A percentile compares a stretch with the other conserved stretches of the same genome.
phyloP scores from a whole-genome alignment of 805 yeast species.

The Nakazawaea anatomiae region DNA sequence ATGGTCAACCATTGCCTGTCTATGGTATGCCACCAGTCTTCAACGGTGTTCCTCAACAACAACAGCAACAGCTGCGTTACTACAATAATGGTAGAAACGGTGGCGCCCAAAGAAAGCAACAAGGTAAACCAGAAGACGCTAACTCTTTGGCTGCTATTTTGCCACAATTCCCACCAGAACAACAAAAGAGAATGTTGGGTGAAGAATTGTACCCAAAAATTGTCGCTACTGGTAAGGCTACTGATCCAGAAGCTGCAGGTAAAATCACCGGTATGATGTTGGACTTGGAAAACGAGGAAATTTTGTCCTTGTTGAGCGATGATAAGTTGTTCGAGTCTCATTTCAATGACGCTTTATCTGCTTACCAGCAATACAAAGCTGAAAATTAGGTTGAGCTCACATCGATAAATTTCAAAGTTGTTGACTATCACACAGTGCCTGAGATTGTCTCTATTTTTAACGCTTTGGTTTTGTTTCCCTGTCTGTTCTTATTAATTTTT shows the following conservation, averaged over 20 bases:
- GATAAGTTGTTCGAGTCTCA: slow-evolving; percentile 85
- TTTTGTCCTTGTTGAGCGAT: slow-evolving; percentile 82
- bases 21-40: slow-evolving; percentile 83
- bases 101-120: slow-evolving; percentile 19
- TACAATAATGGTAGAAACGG: slow-evolving; percentile 41
- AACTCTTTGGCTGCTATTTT: slow-evolving; percentile 53
- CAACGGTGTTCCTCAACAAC: slow-evolving; percentile 59
- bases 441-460: neutral
- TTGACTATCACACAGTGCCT: neutral
- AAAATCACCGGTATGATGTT: slow-evolving; percentile 98
- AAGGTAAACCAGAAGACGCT: slow-evolving; percentile 26
- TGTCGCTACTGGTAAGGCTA: slow-evolving; percentile 78
- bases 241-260: slow-evolving; percentile 93
- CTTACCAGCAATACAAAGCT: slow-evolving; percentile 74
- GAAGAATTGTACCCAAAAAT: slow-evolving; percentile 95
- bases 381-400: slow-evolving; percentile 13
- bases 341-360: slow-evolving; percentile 90
- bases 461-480: neutral
- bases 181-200: slow-evolving; percentile 96
- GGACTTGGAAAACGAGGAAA: slow-evolving; percentile 89
- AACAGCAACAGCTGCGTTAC: slow-evolving; percentile 31
- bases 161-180: slow-evolving; percentile 70
- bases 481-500: neutral
- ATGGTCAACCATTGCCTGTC: slow-evolving; percentile 78
- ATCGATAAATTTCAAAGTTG: too few species aligned